phyloP scores from a whole-genome alignment of 1,139 yeast species.

The Yamadazyma songkhlaensis region DNA sequence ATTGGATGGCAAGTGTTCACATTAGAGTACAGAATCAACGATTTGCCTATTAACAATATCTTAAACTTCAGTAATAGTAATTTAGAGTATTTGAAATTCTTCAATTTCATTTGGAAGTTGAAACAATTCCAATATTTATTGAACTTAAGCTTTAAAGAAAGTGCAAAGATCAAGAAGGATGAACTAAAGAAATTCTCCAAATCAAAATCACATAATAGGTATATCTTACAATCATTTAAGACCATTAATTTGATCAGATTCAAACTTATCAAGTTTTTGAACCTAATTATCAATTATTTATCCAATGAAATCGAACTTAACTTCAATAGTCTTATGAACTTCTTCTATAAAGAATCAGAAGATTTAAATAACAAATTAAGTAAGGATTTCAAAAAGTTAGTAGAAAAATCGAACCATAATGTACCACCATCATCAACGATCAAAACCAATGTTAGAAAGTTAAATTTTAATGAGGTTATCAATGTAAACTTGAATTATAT shows the following conservation, averaged over 20 bases:
- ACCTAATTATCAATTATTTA: slow-evolving; percentile 40
- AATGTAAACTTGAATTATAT: slow-evolving; percentile 37
- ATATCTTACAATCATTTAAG: slow-evolving; percentile 33
- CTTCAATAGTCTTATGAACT: slow-evolving; percentile 23
- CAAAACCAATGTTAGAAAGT: slow-evolving; percentile 19
- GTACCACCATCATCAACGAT: slow-evolving; percentile 8
- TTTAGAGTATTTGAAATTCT: slow-evolving; percentile 71
- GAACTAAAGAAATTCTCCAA: slow-evolving; percentile 25
- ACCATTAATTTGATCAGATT: slow-evolving; percentile 45
- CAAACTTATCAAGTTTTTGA: slow-evolving; percentile 45
- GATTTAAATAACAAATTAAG: background rate
- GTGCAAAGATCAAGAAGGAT: slow-evolving; percentile 32
- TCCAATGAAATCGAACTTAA: slow-evolving; percentile 48
- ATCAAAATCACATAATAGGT: slow-evolving; percentile 15
- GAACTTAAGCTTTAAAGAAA: slow-evolving; percentile 35
- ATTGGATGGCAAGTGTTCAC: slow-evolving; percentile 93
- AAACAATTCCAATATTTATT: slow-evolving; percentile 58
- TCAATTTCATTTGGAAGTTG: slow-evolving; percentile 82
- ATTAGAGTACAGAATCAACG: slow-evolving; percentile 67
- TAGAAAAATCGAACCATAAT: slow-evolving; percentile 14
- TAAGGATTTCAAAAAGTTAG: slow-evolving; percentile 11
- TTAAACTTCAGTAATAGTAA: slow-evolving; percentile 36
- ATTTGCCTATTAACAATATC: slow-evolving; percentile 49
- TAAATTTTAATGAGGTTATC: slow-evolving; percentile 50
- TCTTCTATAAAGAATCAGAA: slow-evolving; percentile 7